Evolutionary conservation across 176 grass and related monocot genomes (phyloP), one percentile per base, ranked within the genome.

Genomic region (Zoysia pacifica): DNA sequence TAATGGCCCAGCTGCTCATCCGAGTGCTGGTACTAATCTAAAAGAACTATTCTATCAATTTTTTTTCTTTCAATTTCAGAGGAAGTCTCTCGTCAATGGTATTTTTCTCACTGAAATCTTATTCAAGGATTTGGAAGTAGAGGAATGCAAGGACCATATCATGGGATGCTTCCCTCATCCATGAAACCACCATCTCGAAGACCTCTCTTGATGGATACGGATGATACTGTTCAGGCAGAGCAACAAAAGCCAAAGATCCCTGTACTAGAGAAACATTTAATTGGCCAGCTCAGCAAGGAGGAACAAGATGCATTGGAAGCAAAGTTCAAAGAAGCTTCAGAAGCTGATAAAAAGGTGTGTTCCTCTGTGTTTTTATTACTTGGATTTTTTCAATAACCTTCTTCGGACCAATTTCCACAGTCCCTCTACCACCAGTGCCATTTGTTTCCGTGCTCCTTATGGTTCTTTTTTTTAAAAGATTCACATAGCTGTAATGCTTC

Each of bases 281-380:
- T 91, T 82, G 84, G 91, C 74, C 97, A 99, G 79, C 87, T 99
- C 60, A 99, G 97, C 88, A 99, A 95, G 82, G 97, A 99, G 59
- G 97, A 99, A 70, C 88, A 93, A 69, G 74, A 64, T 74, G 43
- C 88, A 63, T 81, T 99, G 16, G 90, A 89, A 44, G 84, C 86
- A 16, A 99, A 91, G 84, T 99, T 95, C 86, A 90, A 91, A 72
- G 97, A 99, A 81, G 93, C 97, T 69, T 86, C 93, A 81, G 97
- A 96, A 67, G 90, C 97, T 63, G 97, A 99, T 70, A 93, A 91
- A 86, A 99, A 95, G 36, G 97, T 91, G 86, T 72, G 14, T 59
- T 50, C n/a, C 50, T 62, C 49, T 9, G 14, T 52, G 3, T 1
- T 49, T 15, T 61, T 78, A 83, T 87, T 18, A 51, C 65, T 60